phyloP scores from a whole-genome alignment of 768 basidiomycete genomes.

The Melanogaster broomeanus region DNA sequence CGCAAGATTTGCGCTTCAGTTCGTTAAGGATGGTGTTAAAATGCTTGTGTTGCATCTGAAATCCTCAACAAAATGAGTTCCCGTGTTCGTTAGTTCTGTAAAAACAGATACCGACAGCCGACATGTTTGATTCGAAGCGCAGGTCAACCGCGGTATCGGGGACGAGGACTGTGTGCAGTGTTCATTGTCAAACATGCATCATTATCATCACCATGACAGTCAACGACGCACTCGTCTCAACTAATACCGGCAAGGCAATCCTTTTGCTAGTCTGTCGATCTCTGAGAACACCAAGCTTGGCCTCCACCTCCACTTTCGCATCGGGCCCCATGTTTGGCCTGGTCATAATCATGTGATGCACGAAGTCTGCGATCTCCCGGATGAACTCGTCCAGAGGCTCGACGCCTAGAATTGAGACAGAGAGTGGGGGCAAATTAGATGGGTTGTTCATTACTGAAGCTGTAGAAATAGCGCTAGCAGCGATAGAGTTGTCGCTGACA shows the following conservation, averaged over 20 bases:
- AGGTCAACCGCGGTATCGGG: slow-evolving; percentile 62
- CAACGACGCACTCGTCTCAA: slow-evolving; percentile 75
- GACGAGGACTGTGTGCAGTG: slow-evolving; percentile 55
- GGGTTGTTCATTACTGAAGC: slow-evolving; percentile 27
- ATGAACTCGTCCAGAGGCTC: slow-evolving; percentile 95
- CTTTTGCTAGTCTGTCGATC: slow-evolving; percentile 59
- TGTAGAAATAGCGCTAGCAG: slow-evolving; percentile 10
- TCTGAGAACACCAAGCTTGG: slow-evolving; percentile 79
- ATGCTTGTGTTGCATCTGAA: slow-evolving; percentile 81
- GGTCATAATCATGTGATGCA: slow-evolving; percentile 68
- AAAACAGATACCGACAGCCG: slow-evolving; percentile 54
- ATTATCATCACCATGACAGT: neutral
- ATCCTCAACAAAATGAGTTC: slow-evolving; percentile 11
- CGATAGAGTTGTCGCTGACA: slow-evolving; percentile 18
- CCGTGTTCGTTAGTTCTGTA: slow-evolving; percentile 5
- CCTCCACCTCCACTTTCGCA: slow-evolving; percentile 78
- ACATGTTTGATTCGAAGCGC: slow-evolving; percentile 94
- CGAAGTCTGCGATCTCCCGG: slow-evolving; percentile 86
- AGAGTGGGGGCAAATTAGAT: slow-evolving; percentile 57
- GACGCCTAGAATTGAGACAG: slow-evolving; percentile 81
- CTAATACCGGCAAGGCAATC: slow-evolving; percentile 68
- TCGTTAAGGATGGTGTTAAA: slow-evolving; percentile 88
- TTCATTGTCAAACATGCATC: slow-evolving; percentile 2
- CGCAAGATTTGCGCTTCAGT: slow-evolving; percentile 58
- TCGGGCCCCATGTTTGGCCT: slow-evolving; percentile 54